Evolutionary conservation across 805 yeast species (phyloP).

Genomic region (Kluyveromyces dobzhanskii): DNA sequence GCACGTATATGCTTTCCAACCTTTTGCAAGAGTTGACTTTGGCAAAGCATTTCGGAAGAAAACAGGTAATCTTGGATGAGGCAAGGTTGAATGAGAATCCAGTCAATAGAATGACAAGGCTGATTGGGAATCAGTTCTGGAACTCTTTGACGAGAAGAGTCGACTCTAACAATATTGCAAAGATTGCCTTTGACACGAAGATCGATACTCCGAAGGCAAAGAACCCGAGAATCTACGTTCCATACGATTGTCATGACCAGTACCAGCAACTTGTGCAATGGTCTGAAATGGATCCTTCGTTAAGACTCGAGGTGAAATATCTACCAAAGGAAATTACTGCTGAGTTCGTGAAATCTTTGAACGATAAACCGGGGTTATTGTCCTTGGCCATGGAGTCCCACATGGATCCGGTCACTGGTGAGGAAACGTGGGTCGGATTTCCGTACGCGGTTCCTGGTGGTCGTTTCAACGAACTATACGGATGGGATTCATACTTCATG

Average conservation of each 20-base stretch:
- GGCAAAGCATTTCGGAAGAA: constrained; percentile 73
- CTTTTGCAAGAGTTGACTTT: constrained; percentile 81
- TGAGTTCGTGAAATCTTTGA: constrained; percentile 66
- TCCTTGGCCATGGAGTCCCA: constrained; percentile 63
- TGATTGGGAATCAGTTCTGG: constrained; percentile 78
- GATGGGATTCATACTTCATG: constrained; percentile 97
- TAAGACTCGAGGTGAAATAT: constrained; percentile 62
- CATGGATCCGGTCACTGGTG: constrained; percentile 43
- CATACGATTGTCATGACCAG: constrained; percentile 60
- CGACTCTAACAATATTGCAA: constrained; percentile 50
- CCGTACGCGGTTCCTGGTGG: constrained; percentile 98
- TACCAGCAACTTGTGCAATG: constrained; percentile 55
- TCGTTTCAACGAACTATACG: constrained; percentile 90
- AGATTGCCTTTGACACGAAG: constrained; percentile 73
- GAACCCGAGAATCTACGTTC: constrained; percentile 72
- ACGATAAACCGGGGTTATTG: constrained; percentile 76
- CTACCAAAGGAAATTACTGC: constrained; percentile 71
- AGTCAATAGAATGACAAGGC: constrained; percentile 62
- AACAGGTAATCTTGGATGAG: constrained; percentile 73
- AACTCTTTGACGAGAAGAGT: constrained; percentile 62
- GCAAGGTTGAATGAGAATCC: constrained; percentile 82
- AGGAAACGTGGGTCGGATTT: constrained; percentile 47
- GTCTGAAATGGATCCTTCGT: constrained; percentile 44
- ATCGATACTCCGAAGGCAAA: constrained; percentile 53
- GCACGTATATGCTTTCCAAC: constrained; percentile 85